phyloP scores from a whole-genome alignment of 768 basidiomycete species.

The Clitopilus hobsonii region DNA sequence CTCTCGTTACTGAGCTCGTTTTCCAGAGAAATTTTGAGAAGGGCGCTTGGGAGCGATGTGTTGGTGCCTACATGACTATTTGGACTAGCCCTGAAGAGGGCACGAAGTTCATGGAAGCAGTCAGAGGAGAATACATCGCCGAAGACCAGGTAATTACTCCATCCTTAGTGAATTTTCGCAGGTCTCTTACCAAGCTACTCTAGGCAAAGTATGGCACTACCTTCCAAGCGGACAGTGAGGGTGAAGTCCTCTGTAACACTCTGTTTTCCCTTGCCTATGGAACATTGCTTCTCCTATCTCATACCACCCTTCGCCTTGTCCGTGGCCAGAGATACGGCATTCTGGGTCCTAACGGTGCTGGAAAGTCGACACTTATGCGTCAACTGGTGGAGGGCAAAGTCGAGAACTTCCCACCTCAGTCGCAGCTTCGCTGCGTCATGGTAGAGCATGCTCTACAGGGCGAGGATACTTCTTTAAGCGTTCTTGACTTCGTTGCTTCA shows the following conservation, averaged over 20 bases:
- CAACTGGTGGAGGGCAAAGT: constrained; percentile 93
- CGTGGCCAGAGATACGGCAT: constrained; percentile 94
- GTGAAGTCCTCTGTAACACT: constrained; percentile 86
- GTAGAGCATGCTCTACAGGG: constrained; percentile 96
- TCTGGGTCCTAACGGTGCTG: constrained; percentile 92
- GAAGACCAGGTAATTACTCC: constrained; percentile 58
- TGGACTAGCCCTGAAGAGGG: constrained; percentile 59
- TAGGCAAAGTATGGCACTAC: constrained; percentile 56
- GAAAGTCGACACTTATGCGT: constrained; percentile 94
- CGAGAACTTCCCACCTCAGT: constrained; percentile 91
- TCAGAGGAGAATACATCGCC: constrained; percentile 69
- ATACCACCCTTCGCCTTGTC: constrained; percentile 84
- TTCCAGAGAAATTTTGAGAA: constrained; percentile 54
- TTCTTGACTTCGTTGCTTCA: constrained; percentile 87
- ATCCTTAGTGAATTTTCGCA: constrained; percentile 1
- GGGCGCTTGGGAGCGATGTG: constrained; percentile 61
- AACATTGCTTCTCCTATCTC: constrained; percentile 88
- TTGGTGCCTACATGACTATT: constrained; percentile 66
- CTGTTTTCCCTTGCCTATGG: constrained; percentile 96
- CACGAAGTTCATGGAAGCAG: constrained; percentile 51
- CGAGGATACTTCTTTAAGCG: constrained; percentile 77
- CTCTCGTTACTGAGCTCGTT: constrained; percentile 75
- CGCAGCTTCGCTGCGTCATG: constrained; percentile 87
- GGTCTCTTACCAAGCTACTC: neutral
- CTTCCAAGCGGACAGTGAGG: constrained; percentile 55